A percentile compares a stretch with the other conserved stretches of the same genome.
phyloP scores from a whole-genome alignment of 2,329 filamentous ascomycete genomes.

The Metarhizium humberi region DNA sequence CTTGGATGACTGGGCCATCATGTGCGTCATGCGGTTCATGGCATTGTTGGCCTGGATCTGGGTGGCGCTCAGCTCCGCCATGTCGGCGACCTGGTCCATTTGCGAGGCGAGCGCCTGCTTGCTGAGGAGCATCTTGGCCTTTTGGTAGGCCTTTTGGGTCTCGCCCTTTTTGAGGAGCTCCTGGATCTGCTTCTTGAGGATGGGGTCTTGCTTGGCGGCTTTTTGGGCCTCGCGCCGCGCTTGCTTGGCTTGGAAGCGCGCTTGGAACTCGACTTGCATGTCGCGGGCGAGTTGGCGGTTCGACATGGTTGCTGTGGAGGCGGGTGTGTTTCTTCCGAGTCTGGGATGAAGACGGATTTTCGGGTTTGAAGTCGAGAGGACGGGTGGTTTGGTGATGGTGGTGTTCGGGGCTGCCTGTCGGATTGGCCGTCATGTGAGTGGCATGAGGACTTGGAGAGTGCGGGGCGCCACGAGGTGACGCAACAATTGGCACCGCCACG shows the following conservation, averaged over 20 bases:
- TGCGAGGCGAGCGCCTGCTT: slow-evolving; percentile 54
- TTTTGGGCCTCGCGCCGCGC: slow-evolving; percentile 52
- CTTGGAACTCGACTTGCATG: slow-evolving; percentile 55
- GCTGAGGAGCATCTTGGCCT: slow-evolving; percentile 52
- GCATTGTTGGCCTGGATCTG: slow-evolving; percentile 57
- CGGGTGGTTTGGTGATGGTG: no score
- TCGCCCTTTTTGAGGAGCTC: slow-evolving; percentile 54
- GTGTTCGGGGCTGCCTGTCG: neutral
- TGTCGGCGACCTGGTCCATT: slow-evolving; percentile 57
- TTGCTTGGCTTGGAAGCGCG: slow-evolving; percentile 54
- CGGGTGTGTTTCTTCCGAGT: neutral
- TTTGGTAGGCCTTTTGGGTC: slow-evolving; percentile 53
- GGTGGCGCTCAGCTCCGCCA: slow-evolving; percentile 50
- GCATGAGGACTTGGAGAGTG: neutral
- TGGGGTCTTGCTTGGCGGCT: slow-evolving; percentile 50
- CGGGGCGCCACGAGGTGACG: slow-evolving; percentile 11
- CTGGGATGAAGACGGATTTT: neutral
- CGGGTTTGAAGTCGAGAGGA: no score
- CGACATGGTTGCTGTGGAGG: slow-evolving; percentile 32
- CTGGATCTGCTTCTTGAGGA: slow-evolving; percentile 54
- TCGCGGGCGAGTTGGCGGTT: slow-evolving; percentile 50
- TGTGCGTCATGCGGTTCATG: slow-evolving; percentile 56
- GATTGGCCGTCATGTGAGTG: slow-evolving; percentile 8
- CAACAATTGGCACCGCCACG: slow-evolving; percentile 2
- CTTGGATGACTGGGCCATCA: slow-evolving; percentile 51